Evolutionary conservation across 1,139 yeast species (phyloP).

Genomic region (Hyphopichia wangnamkhiaoensis): DNA sequence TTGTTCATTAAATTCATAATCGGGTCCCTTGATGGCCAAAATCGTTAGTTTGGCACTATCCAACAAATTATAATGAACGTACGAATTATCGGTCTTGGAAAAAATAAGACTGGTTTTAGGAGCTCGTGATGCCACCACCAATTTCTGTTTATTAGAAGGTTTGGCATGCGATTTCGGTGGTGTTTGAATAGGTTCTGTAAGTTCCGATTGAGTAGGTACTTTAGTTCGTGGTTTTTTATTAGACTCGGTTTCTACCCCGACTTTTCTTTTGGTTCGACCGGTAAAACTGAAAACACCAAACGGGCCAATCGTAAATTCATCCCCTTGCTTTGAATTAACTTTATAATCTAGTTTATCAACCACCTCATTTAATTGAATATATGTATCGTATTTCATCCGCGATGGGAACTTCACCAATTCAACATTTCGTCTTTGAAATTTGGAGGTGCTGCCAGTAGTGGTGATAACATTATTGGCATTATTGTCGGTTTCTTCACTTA

Average conservation of each 20-base stretch:
- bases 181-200: not conserved
- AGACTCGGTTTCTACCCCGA: not conserved
- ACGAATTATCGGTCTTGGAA: conserved; percentile 26
- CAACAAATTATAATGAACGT: conserved; percentile 39
- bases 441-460: too few species aligned
- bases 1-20: conserved; percentile 41
- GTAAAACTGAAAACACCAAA: conserved; percentile 22
- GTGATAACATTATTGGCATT: conserved; percentile 1
- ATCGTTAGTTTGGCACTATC: conserved; percentile 43
- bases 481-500: conserved; percentile 14
- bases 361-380: conserved; percentile 25
- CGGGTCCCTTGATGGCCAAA: conserved; percentile 44
- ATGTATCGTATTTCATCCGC: conserved; percentile 33
- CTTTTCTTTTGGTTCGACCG: not conserved
- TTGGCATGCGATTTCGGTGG: not conserved
- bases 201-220: too few species aligned
- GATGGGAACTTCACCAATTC: conserved; percentile 37
- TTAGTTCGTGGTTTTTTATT: conserved; percentile 3
- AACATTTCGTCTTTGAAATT: conserved; percentile 39
- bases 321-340: conserved; percentile 1
- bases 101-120: conserved; percentile 13
- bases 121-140: not conserved
- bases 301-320: conserved; percentile 30
- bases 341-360: conserved; percentile 29
- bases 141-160: not conserved